Evolutionary conservation across 176 grass and related monocot genomes (phyloP).

Genomic region (Cenchrus americanus): DNA sequence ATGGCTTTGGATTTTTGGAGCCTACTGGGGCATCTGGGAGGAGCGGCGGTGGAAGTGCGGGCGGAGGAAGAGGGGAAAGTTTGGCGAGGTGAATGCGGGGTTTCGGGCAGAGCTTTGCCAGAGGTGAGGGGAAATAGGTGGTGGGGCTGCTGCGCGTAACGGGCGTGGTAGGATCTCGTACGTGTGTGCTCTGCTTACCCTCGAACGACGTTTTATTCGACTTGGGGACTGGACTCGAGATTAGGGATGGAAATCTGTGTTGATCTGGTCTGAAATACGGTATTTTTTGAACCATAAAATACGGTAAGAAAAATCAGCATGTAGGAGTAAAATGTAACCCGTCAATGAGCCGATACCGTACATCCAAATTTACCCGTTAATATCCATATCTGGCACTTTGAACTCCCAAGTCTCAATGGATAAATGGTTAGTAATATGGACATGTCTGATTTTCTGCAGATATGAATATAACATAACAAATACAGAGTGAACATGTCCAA

Average conservation of each 20-base stretch:
- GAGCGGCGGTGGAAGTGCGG: not conserved
- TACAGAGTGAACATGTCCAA: no score
- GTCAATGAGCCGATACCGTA: no score
- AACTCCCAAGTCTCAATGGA: no score
- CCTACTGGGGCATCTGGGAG: conserved; percentile 40
- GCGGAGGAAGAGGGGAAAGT: conserved; percentile 49
- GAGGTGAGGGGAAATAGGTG: not conserved
- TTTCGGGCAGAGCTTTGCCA: conserved; percentile 12
- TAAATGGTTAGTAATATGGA: no score
- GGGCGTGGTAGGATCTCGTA: conserved; percentile 10
- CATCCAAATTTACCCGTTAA: no score
- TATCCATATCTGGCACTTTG: no score
- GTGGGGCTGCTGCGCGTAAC: not conserved
- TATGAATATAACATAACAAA: no score
- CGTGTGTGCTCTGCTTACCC: conserved; percentile 12
- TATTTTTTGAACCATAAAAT: no score
- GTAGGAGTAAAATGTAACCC: no score
- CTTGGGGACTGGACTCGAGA: not conserved
- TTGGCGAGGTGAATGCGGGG: conserved; percentile 22
- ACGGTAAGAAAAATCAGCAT: no score
- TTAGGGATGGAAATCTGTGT: not conserved
- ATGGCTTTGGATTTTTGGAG: conserved; percentile 54
- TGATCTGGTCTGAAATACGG: no score
- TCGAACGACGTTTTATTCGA: conserved; percentile 32
- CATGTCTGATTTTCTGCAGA: no score